Evolutionary conservation across 495 filamentous ascomycete genomes (phyloP).

Genomic region (Glarea lozoyensis): DNA sequence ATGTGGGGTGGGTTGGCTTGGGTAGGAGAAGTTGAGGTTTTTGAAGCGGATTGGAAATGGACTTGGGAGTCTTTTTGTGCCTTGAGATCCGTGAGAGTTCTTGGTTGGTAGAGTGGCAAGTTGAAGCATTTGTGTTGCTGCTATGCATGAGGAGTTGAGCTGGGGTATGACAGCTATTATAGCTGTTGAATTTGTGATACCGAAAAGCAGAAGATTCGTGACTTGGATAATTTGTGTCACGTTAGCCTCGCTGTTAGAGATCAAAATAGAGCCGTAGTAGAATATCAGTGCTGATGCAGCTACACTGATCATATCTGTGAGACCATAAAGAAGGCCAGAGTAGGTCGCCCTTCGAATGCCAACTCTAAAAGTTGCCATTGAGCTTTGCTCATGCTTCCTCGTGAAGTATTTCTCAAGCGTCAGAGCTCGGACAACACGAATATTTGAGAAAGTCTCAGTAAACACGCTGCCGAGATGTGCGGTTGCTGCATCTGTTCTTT

Average conservation of each 20-base stretch:
- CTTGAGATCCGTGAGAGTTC: slow-evolving; percentile 55
- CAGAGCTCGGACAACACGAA: slow-evolving; percentile 70
- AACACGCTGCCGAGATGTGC: slow-evolving; percentile 49
- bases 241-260: slow-evolving; percentile 33
- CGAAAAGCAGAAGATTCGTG: slow-evolving; percentile 77
- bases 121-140: slow-evolving; percentile 63
- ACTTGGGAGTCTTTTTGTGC: slow-evolving; percentile 30
- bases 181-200: slow-evolving; percentile 58
- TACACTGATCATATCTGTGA: slow-evolving; percentile 58
- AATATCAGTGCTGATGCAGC: slow-evolving; percentile 78
- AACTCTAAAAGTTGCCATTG: slow-evolving; percentile 35
- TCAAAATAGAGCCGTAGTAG: slow-evolving; percentile 67
- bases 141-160: slow-evolving; percentile 61
- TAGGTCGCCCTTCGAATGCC: slow-evolving; percentile 53
- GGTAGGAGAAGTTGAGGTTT: slow-evolving; percentile 60
- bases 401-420: slow-evolving; percentile 69
- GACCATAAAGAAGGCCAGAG: slow-evolving; percentile 65
- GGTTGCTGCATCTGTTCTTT: slow-evolving; percentile 50
- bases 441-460: slow-evolving; percentile 72
- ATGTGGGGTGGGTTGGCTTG: slow-evolving; percentile 38
- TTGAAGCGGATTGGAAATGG: slow-evolving; percentile 55
- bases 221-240: slow-evolving; percentile 58
- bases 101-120: slow-evolving; percentile 50
- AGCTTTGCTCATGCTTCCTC: slow-evolving; percentile 50
- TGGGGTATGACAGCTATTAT: slow-evolving; percentile 72